phyloP scores from a whole-genome alignment of 352 stramenopile species.

The Phytophthora pluvialis region DNA sequence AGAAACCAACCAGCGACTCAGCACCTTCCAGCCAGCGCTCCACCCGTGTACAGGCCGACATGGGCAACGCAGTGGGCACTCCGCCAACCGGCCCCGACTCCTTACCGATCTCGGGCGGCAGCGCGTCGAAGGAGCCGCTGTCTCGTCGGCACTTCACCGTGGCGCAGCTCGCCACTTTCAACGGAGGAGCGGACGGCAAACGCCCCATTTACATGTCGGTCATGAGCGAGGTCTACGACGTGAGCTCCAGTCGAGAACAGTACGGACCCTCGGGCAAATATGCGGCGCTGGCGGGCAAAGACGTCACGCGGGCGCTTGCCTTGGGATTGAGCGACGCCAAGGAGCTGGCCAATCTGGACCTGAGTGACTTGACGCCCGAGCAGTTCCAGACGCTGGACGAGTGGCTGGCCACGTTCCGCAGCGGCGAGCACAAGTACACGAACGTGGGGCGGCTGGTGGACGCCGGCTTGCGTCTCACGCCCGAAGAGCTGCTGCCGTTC shows the following conservation, averaged over 20 bases:
- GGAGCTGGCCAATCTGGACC: constrained; percentile 54
- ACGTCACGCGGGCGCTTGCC: constrained; percentile 90
- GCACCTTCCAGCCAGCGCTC: too few species aligned
- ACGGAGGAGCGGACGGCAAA: constrained; percentile 60
- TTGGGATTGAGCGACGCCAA: constrained; percentile 85
- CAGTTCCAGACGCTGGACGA: constrained; percentile 52
- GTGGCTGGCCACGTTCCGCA: constrained; percentile 88
- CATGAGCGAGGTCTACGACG: constrained; percentile 94
- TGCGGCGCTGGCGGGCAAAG: constrained; percentile 88
- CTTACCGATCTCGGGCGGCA: constrained; percentile 18
- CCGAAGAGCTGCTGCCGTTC: constrained; percentile 72
- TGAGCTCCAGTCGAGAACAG: constrained; percentile 83
- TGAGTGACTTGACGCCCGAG: constrained; percentile 47
- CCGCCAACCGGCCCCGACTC: constrained; percentile 33
- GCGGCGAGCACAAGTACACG: constrained; percentile 87
- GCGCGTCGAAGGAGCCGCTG: constrained; percentile 6
- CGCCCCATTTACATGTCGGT: constrained; percentile 93
- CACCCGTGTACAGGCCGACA: constrained; percentile 2
- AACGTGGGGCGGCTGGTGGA: constrained; percentile 91
- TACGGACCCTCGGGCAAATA: constrained; percentile 92
- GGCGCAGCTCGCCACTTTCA: constrained; percentile 84
- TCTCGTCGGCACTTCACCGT: constrained; percentile 72
- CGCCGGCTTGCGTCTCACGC: constrained; percentile 42
- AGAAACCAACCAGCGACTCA: constrained; percentile 17
- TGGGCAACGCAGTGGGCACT: constrained; percentile 44